These are phyloP conservation scores for Aspergillus sergii DNA, from an alignment of 2,329 filamentous ascomycete species.

Conservation along the genomic window DNA sequence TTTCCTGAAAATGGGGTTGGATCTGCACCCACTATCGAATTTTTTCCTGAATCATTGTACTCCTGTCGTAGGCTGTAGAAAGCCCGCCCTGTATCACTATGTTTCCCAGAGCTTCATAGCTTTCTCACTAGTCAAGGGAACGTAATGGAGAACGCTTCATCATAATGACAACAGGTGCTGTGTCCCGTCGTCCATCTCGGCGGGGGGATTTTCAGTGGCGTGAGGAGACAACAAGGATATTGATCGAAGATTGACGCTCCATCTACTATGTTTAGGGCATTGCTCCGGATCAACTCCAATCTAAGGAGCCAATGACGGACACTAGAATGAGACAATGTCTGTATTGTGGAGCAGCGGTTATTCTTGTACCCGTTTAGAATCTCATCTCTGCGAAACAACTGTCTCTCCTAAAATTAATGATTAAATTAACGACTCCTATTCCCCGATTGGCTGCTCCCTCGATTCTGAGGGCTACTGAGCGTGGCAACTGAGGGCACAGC, in stretches of 20 bases:
- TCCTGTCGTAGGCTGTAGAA: not conserved
- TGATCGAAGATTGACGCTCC: not conserved
- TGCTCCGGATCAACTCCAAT: not conserved
- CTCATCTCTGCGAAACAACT: not conserved
- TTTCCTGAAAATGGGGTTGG: not conserved
- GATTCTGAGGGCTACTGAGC: not conserved
- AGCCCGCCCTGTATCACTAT: not conserved
- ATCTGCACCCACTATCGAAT: not conserved
- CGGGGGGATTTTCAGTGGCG: not conserved
- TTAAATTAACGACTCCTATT: not conserved
- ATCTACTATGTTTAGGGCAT: not conserved
- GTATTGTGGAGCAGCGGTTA: not conserved
- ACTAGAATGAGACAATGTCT: slow-evolving; percentile 11
- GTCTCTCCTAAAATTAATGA: not conserved
- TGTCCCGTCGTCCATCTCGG: not conserved
- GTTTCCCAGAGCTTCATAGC: not conserved
- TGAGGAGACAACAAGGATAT: not conserved
- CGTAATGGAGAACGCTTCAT: not conserved
- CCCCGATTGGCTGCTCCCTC: not conserved
- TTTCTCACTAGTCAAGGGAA: not conserved
- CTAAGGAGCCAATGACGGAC: not conserved
- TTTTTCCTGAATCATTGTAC: not conserved
- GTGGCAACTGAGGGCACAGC: not conserved
- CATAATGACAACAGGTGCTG: not conserved
- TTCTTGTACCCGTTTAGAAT: not conserved